These are phyloP conservation scores for Hysterium pulicare DNA, from an alignment of 2,329 filamentous ascomycete species.

Conservation along the genomic window DNA sequence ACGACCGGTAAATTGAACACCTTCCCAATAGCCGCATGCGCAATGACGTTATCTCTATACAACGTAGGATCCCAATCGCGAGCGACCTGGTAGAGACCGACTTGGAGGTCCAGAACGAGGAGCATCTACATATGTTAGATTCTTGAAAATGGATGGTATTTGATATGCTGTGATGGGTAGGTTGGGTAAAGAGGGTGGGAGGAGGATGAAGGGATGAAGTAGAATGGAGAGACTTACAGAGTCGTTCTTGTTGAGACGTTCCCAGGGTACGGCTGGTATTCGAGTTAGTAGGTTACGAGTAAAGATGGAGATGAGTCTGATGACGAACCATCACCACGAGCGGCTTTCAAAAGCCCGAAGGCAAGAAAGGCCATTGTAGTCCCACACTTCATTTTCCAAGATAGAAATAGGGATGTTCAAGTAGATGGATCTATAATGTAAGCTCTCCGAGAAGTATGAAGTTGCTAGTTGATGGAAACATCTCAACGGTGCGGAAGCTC, in stretches of 20 bases:
- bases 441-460: no score
- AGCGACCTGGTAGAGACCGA: constrained; percentile 57
- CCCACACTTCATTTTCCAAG: constrained; percentile 34
- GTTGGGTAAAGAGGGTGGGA: constrained; percentile 8
- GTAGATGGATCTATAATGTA: no score
- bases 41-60: constrained; percentile 65
- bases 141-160: constrained; percentile 24
- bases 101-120: constrained; percentile 58
- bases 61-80: constrained; percentile 65
- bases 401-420: no score
- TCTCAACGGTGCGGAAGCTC: no score
- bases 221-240: constrained; percentile 20
- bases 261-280: constrained; percentile 34
- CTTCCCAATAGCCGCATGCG: constrained; percentile 63
- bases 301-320: no score
- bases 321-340: constrained; percentile 25
- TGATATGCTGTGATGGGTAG: not conserved
- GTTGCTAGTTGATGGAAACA: no score
- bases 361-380: constrained; percentile 25
- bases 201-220: not conserved
- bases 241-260: constrained; percentile 42
- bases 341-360: constrained; percentile 25
- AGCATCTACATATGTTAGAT: no score
- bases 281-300: no score
- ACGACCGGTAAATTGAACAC: constrained; percentile 67